Percentiles rank a stretch among this genome's conserved stretches.
These are phyloP conservation scores for Wickerhamomyces sp. DNA, from an alignment of 1,139 yeast species.

Conservation along the genomic window DNA sequence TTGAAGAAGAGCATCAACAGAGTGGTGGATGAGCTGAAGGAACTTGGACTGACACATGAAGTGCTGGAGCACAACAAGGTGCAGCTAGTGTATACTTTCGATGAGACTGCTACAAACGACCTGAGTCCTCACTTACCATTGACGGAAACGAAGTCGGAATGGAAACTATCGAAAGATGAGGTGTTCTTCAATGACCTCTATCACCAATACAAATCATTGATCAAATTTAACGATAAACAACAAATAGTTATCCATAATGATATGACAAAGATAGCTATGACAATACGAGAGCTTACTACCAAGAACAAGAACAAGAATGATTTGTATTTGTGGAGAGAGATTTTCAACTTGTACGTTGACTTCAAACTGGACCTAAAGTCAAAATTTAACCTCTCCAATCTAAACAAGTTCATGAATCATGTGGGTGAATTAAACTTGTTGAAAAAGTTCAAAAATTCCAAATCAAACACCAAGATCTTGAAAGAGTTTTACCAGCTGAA, in stretches of 20 bases:
- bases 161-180: constrained; percentile 10
- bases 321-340: constrained; percentile 66
- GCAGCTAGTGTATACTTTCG: constrained; percentile 27
- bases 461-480: constrained; percentile 43
- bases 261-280: constrained; percentile 49
- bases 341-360: constrained; percentile 61
- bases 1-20: constrained; percentile 60
- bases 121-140: no score
- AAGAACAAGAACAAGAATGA: constrained; percentile 40
- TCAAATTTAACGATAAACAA: constrained; percentile 12
- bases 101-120: constrained; percentile 3
- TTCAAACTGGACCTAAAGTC: constrained; percentile 61
- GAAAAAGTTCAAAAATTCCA: constrained; percentile 40
- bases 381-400: constrained; percentile 38
- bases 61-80: constrained; percentile 36
- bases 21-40: constrained; percentile 55
- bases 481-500: constrained; percentile 49
- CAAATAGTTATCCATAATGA: constrained; percentile 11
- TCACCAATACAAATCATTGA: constrained; percentile 11
- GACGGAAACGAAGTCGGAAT: no score
- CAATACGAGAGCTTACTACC: constrained; percentile 50
- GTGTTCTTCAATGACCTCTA: constrained; percentile 20
- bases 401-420: constrained; percentile 37
- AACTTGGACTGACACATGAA: constrained; percentile 45
- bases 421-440: constrained; percentile 39